Percentiles rank a stretch among this genome's conserved stretches.
phyloP scores from a whole-genome alignment of 78 protist genomes.

The Planoprotostelium fungivorum region DNA sequence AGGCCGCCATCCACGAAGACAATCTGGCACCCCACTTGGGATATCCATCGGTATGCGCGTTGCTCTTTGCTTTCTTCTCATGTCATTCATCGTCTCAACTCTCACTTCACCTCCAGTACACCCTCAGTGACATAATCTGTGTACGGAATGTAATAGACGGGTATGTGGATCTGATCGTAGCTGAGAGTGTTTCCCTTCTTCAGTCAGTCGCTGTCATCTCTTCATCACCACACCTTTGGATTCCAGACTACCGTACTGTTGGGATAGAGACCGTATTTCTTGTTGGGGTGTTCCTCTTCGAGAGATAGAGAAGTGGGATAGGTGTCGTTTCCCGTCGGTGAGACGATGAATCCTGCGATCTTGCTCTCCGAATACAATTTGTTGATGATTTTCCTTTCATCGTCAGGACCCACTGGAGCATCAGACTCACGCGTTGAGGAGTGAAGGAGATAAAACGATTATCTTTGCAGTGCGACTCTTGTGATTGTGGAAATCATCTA shows the following conservation, averaged over 20 bases:
- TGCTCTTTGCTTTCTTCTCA: background rate
- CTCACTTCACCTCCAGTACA: background rate
- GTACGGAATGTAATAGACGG: background rate
- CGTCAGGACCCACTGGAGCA: background rate
- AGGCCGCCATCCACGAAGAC: conserved; percentile 30
- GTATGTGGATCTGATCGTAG: conserved; percentile 5
- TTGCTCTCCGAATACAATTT: background rate
- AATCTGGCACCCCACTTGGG: conserved; percentile 40
- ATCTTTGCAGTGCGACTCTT: background rate
- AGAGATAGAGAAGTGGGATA: conserved; percentile 1
- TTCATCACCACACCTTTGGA: conserved; percentile 2
- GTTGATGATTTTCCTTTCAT: background rate
- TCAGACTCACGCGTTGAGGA: background rate
- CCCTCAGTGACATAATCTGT: conserved; percentile 12
- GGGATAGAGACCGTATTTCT: conserved; percentile 27
- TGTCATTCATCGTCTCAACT: background rate
- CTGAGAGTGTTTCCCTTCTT: background rate
- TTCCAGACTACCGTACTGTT: conserved; percentile 12
- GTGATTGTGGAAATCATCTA: background rate
- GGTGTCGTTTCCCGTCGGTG: background rate
- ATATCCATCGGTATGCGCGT: conserved; percentile 9
- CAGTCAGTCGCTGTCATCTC: background rate
- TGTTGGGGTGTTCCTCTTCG: conserved; percentile 17
- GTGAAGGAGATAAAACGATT: background rate
- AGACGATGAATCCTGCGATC: background rate